Conservation (phyloP, 1,284 basidiomycete genomes). For the Ganoderma meredithae region DNA sequence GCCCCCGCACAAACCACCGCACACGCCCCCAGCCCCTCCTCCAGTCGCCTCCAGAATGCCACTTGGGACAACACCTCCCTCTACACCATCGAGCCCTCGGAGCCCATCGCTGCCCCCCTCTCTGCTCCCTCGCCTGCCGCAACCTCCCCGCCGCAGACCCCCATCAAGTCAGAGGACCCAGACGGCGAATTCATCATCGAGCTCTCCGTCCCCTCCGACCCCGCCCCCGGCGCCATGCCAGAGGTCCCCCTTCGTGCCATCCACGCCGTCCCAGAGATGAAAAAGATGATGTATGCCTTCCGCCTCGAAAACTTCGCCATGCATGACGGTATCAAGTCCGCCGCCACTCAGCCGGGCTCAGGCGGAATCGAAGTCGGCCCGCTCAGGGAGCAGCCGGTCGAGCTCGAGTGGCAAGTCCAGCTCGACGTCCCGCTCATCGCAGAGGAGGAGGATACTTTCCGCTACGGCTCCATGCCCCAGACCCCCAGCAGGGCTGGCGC, state of each 20-base stretch:
- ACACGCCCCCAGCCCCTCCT: constrained; percentile 9
- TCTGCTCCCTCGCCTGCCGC: constrained; percentile 6
- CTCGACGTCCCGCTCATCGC: constrained; percentile 34
- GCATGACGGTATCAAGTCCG: constrained; percentile 54
- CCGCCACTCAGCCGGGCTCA: constrained; percentile 33
- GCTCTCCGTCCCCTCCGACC: constrained; percentile 34
- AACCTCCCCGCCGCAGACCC: constrained; percentile 6
- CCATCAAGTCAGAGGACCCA: constrained; percentile 34
- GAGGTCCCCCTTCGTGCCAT: constrained; percentile 79
- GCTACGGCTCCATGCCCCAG: constrained; percentile 7
- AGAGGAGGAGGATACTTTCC: constrained; percentile 16
- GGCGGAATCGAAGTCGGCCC: constrained; percentile 41
- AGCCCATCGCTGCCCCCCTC: constrained; percentile 14
- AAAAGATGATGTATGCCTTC: constrained; percentile 77
- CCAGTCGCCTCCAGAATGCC: constrained; percentile 13
- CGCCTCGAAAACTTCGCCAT: constrained; percentile 79
- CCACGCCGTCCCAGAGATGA: constrained; percentile 70
- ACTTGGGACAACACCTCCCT: constrained; percentile 9
- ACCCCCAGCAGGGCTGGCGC: neutral
- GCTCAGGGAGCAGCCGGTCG: constrained; percentile 33
- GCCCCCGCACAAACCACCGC: constrained; percentile 21
- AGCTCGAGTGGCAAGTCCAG: constrained; percentile 40
- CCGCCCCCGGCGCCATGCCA: constrained; percentile 45
- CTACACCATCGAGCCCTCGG: constrained; percentile 14
- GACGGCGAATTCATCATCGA: constrained; percentile 43